Evolutionary conservation across 257 asterid species (phyloP), one percentile per base, ranked within the genome.

Genomic region (Penstemon barbatus): DNA sequence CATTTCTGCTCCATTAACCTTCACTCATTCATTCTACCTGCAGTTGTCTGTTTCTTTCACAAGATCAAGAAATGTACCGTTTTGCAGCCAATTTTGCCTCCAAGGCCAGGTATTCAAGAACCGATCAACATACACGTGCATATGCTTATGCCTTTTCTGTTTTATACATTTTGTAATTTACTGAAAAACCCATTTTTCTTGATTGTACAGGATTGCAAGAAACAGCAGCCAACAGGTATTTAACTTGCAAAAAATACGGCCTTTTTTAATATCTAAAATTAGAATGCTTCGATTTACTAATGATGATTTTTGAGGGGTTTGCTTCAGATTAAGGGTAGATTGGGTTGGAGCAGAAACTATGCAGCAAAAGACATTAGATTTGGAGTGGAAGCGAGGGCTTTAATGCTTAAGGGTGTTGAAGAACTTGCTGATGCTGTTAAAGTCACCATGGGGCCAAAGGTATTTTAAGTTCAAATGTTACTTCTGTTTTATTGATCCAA

Each of bases 371-470:
- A 92, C 70, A 84, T 92, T 56, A 79, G 87, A 70, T 92, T 92
- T 78, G 97, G 97, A 19, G 95, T 86, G 8, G 98, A 89, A 71
- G 97, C 98, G 12, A 89, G 97, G 65, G 89, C 93, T 12, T 45
- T 82, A 79, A 90, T 92, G 97, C 96, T 92, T 37, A 85, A 88
- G 76, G 98, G 98, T 33, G 97, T 92, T 9, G 98, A 92, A 74
- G 97, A 88, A 68, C 96, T 92, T 45, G 95, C 98, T 0, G 97
- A 92, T 66, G 97, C 96, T 1, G 96, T 90, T 75, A 84, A 83
- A 85, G 95, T 90, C 19, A 92, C 98, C 19, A 90, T 92, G 98
- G 98, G 98, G 6, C 98, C 98, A 6, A 90, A 92, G 94, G 98
- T 92, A 65, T 8, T 44, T 11, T 65, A 40, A 46, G 33, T 66